Conservation (phyloP, 768 basidiomycete genomes). For the Trametes cingulata region DNA sequence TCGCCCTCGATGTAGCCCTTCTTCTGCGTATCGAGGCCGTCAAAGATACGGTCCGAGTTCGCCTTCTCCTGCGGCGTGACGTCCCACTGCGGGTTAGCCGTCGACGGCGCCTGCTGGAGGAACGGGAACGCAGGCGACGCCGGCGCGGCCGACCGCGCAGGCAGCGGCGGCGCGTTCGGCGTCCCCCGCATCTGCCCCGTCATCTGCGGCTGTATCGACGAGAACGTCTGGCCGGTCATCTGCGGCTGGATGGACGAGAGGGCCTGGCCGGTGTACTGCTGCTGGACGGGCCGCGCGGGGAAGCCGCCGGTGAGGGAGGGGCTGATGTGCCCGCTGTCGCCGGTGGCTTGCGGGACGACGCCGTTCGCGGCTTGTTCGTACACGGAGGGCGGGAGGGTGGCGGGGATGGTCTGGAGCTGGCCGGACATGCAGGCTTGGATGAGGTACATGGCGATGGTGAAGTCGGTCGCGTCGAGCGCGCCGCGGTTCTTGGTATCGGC, state of each 20-base stretch:
- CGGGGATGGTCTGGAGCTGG: conserved; percentile 69
- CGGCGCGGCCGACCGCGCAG: conserved; percentile 29
- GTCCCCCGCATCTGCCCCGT: conserved; percentile 50
- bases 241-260: conserved; percentile 47
- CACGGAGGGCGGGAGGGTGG: conserved; percentile 74
- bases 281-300: conserved; percentile 42
- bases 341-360: conserved; percentile 55
- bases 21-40: conserved; percentile 72
- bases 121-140: conserved; percentile 22
- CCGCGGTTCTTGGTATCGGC: conserved; percentile 96
- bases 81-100: conserved; percentile 63
- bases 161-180: conserved; percentile 30
- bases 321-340: conserved; percentile 60
- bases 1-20: conserved; percentile 89
- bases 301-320: conserved; percentile 49
- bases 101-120: conserved; percentile 23
- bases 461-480: conserved; percentile 84
- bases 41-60: conserved; percentile 75
- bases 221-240: conserved; percentile 42
- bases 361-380: conserved; percentile 76
- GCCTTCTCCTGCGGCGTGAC: conserved; percentile 81
- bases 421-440: conserved; percentile 91
- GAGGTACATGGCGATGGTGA: conserved; percentile 94
- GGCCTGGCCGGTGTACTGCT: conserved; percentile 68
- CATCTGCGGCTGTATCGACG: conserved; percentile 55